Evolutionary conservation across 768 basidiomycete genomes (phyloP).

Genomic region (Pleurotus tuoliensis): DNA sequence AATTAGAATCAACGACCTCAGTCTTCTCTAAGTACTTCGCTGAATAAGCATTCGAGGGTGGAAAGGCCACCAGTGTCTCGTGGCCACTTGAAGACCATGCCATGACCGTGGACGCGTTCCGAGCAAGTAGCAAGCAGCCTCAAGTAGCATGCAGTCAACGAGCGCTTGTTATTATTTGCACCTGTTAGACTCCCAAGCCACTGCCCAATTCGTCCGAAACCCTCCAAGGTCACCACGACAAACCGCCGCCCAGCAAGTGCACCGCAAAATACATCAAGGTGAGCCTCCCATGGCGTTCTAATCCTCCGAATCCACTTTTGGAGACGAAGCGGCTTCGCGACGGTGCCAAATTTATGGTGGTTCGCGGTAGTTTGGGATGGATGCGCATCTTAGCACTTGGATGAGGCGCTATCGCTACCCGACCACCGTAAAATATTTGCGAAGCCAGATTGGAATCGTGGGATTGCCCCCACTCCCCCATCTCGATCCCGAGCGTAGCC

Average conservation of each 20-base stretch:
- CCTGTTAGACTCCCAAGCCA: neutral
- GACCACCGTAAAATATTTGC: too few relatives aligned
- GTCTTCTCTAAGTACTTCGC: too few relatives aligned
- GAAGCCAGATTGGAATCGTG: neutral
- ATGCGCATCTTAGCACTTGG: slow-evolving; percentile 30
- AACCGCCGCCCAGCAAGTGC: slow-evolving; percentile 3
- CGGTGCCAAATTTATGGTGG: slow-evolving; percentile 12
- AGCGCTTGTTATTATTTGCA: neutral
- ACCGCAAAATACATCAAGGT: slow-evolving; percentile 54
- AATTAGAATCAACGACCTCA: too few relatives aligned
- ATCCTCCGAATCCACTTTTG: slow-evolving; percentile 10
- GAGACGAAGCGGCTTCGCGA: slow-evolving; percentile 8
- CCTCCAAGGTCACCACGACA: neutral
- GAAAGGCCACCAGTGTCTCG: too few relatives aligned
- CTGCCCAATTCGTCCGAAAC: neutral
- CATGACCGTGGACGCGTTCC: too few relatives aligned
- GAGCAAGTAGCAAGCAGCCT: too few relatives aligned
- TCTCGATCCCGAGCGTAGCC: neutral
- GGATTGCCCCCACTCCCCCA: slow-evolving; percentile 10
- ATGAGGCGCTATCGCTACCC: slow-evolving; percentile 24
- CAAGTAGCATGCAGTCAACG: neutral
- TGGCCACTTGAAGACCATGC: too few relatives aligned
- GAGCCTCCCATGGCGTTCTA: slow-evolving; percentile 31
- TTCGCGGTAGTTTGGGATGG: slow-evolving; percentile 31
- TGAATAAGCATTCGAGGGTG: too few relatives aligned